A percentile compares a stretch with the other conserved stretches of the same genome.
phyloP scores from a whole-genome alignment of 2,329 filamentous ascomycete genomes.

The Waltergamsia citrina region DNA sequence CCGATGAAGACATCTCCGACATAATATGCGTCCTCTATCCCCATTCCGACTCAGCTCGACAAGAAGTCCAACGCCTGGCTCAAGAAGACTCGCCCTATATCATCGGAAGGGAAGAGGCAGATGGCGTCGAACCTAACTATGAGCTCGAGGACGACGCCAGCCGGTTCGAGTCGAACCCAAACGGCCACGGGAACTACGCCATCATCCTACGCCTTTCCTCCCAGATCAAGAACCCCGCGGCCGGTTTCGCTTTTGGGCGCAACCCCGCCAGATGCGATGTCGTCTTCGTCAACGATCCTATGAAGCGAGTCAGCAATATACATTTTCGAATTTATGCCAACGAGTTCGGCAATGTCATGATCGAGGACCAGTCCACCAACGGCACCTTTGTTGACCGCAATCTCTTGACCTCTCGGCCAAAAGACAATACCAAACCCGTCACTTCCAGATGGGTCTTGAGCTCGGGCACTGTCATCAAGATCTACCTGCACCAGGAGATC shows the following conservation, averaged over 20 bases:
- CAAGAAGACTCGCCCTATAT: constrained; percentile 36
- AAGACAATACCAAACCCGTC: constrained; percentile 22
- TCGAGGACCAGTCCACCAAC: constrained; percentile 93
- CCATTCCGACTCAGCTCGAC: constrained; percentile 60
- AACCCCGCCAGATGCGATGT: constrained; percentile 65
- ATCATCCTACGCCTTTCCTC: constrained; percentile 77
- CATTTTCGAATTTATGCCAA: constrained; percentile 95
- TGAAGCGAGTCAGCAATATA: constrained; percentile 78
- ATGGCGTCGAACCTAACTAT: constrained; percentile 41
- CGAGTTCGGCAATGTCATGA: constrained; percentile 75
- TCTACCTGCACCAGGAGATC: constrained; percentile 43
- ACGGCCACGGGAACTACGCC: constrained; percentile 49
- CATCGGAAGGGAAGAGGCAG: constrained; percentile 36
- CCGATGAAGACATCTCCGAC: constrained; percentile 74
- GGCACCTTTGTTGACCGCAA: constrained; percentile 77
- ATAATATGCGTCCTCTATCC: constrained; percentile 86
- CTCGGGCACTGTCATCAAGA: constrained; percentile 63
- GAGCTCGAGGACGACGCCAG: constrained; percentile 38
- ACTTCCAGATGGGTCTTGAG: constrained; percentile 53
- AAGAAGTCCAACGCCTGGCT: constrained; percentile 52
- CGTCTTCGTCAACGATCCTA: constrained; percentile 54
- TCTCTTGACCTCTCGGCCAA: constrained; percentile 42
- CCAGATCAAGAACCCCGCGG: constrained; percentile 52
- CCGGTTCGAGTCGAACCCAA: constrained; percentile 32
- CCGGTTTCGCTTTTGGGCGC: constrained; percentile 82